Base-by-base conservation (phyloP, 129 eudicot genomes). In the Solidago caesia region DNA sequence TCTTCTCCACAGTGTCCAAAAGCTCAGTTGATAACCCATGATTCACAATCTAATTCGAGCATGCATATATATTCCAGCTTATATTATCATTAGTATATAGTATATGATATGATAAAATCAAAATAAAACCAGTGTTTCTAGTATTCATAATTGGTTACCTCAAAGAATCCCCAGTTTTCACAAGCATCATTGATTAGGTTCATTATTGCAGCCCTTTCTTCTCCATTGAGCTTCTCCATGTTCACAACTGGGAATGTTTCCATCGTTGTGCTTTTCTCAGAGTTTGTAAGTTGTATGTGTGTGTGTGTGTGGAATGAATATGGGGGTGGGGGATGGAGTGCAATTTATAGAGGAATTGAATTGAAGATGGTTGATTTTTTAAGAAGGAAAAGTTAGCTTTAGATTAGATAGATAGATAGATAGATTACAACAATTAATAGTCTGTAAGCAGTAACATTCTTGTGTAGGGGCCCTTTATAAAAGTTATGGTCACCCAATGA, bases 111-210 rank as follows among this genome's bases (percentile, higher is more conserved):
- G 21, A 48, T 57, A n/a, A 13, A 13, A 16, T 8, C 46, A 60
- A 25, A 33, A 9, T 41, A n/a, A 79, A 15, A 11, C 41, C 33
- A 44, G 42, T 27, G 4, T 15, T 47, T 13, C 41, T 44, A 64
- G 14, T 7, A 49, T 16, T 16, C 5, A 39, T 61, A 44, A 1
- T 6, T 51, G n/a, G 65, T 7, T 82, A 94, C 99, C 96, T 94
- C 96, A 80, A 94, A 91, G 84, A 91, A 94, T 10, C 97, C 99
- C 99, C 99, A 94, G 75, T 94, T 91, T 77, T 90, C 93, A 67
- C 97, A 94, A 68, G 97, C 99, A 86, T 94, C 91, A 45, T 87
- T 84, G 71, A 94, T 94, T 25, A 66, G 64, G 51, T 79, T 91
- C 99, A 91, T 76, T 58, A 88, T 85, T 75, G 84, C 86, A 47